phyloP scores from a whole-genome alignment of 768 basidiomycete species.

The Lentinula raphanica region DNA sequence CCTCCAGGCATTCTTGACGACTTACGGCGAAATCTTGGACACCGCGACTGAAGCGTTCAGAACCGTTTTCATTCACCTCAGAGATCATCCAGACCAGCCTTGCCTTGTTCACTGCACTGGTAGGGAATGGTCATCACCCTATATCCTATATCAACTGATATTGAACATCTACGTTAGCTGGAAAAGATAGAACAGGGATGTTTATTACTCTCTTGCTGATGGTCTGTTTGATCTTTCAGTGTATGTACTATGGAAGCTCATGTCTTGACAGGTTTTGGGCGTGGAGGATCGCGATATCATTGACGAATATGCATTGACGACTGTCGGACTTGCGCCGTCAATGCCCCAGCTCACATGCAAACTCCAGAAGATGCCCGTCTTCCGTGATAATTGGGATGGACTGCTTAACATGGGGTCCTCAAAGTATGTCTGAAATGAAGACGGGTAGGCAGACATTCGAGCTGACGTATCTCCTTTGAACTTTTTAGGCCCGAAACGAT shows the following conservation, averaged over 20 bases:
- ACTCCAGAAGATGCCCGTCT: slow-evolving; percentile 23
- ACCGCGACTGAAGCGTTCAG: slow-evolving; percentile 26
- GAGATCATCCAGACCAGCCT: slow-evolving; percentile 31
- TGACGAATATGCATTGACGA: slow-evolving; percentile 36
- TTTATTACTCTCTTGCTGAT: slow-evolving; percentile 30
- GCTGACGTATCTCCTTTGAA: not conserved
- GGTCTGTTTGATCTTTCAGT: slow-evolving; percentile 14
- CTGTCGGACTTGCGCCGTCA: slow-evolving; percentile 30
- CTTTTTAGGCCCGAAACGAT: slow-evolving; percentile 30
- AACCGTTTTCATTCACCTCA: slow-evolving; percentile 30
- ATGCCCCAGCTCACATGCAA: slow-evolving; percentile 25
- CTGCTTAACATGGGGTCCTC: slow-evolving; percentile 29
- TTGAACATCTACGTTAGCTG: slow-evolving; percentile 21
- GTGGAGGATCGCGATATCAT: slow-evolving; percentile 33
- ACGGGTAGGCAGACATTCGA: not conserved
- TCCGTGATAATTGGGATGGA: slow-evolving; percentile 30
- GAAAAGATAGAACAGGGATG: slow-evolving; percentile 40
- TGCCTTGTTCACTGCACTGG: slow-evolving; percentile 42
- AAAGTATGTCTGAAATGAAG: slow-evolving; percentile 19
- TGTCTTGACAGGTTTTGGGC: slow-evolving; percentile 28
- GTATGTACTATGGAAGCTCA: not conserved
- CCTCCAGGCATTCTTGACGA: slow-evolving; percentile 24
- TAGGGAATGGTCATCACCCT: slow-evolving; percentile 11
- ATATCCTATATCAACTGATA: not conserved
- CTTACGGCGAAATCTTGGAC: slow-evolving; percentile 27